Evolutionary conservation across 768 basidiomycete genomes (phyloP).

Genomic region (Kwoniella bestiolae): DNA sequence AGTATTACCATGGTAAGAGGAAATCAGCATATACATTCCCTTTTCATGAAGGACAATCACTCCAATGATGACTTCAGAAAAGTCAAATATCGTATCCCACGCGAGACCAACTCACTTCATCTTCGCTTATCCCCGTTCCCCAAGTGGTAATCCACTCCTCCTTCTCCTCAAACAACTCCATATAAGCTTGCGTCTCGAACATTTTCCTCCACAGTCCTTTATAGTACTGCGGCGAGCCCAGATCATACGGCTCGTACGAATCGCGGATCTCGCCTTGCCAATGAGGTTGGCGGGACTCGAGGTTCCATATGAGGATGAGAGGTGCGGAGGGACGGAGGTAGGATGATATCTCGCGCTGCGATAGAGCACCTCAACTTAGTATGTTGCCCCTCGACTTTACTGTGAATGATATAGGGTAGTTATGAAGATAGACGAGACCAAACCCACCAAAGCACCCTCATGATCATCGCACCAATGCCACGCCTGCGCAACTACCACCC

Average conservation of each 20-base stretch:
- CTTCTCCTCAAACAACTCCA: conserved; percentile 65
- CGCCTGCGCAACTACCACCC: conserved; percentile 63
- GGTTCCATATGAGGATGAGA: conserved; percentile 83
- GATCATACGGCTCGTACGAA: conserved; percentile 70
- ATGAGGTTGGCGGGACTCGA: conserved; percentile 71
- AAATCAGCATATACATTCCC: too few species aligned
- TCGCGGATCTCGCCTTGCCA: conserved; percentile 79
- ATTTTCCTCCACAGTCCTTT: conserved; percentile 72
- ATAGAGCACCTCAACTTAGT: too few species aligned
- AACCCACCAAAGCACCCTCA: conserved; percentile 65
- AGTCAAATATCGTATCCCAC: too few species aligned
- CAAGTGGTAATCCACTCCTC: conserved; percentile 64
- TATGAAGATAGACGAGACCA: too few species aligned
- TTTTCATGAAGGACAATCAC: too few species aligned
- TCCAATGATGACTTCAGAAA: too few species aligned
- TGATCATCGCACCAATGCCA: conserved; percentile 88
- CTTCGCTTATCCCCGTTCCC: conserved; percentile 63
- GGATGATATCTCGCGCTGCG: conserved; percentile 70
- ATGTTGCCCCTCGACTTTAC: too few species aligned
- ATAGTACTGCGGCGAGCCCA: conserved; percentile 80
- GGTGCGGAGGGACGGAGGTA: conserved; percentile 76
- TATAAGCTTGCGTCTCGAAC: conserved; percentile 70
- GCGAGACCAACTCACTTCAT: conserved; percentile 59
- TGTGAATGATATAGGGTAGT: too few species aligned
- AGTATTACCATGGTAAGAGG: too few species aligned